phyloP scores from a whole-genome alignment of 768 basidiomycete genomes.

The Zangia roseola region DNA sequence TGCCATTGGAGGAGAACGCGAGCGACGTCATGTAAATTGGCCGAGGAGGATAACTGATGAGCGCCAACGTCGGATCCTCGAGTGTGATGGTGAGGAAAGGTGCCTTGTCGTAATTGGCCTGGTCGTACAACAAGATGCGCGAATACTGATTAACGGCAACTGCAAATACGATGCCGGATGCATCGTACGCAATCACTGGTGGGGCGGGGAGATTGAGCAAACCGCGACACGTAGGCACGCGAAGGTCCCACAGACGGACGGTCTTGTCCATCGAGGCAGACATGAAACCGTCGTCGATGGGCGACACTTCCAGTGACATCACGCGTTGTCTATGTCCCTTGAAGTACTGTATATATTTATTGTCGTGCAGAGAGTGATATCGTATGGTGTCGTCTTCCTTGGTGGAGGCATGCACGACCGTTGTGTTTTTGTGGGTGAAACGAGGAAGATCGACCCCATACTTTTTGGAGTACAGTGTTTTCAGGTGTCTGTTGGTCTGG shows the following conservation, averaged over 20 bases:
- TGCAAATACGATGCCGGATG: constrained; percentile 80
- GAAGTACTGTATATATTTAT: constrained; percentile 95
- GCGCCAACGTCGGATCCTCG: constrained; percentile 73
- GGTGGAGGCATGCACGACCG: constrained; percentile 88
- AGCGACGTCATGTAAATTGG: constrained; percentile 90
- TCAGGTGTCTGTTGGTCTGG: constrained; percentile 55
- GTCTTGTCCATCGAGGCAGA: constrained; percentile 93
- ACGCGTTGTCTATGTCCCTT: constrained; percentile 91
- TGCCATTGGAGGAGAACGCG: constrained; percentile 86
- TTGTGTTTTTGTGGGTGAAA: constrained; percentile 88
- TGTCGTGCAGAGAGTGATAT: constrained; percentile 94
- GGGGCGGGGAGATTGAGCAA: constrained; percentile 70
- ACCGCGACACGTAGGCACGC: constrained; percentile 74
- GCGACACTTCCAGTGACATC: constrained; percentile 87
- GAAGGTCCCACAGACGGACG: constrained; percentile 94
- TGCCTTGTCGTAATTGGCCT: constrained; percentile 83
- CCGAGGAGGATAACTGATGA: constrained; percentile 82
- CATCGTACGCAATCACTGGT: constrained; percentile 83
- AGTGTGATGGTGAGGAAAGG: constrained; percentile 86
- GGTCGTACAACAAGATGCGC: constrained; percentile 83
- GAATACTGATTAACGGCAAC: constrained; percentile 82
- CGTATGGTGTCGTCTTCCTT: constrained; percentile 94
- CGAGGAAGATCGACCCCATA: constrained; percentile 94
- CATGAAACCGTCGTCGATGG: constrained; percentile 93
- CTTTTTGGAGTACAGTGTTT: constrained; percentile 88